Percentiles rank a stretch among this genome's conserved stretches.
Evolutionary conservation across 495 filamentous ascomycete genomes (phyloP).

Genomic region (Glonium stellatum): DNA sequence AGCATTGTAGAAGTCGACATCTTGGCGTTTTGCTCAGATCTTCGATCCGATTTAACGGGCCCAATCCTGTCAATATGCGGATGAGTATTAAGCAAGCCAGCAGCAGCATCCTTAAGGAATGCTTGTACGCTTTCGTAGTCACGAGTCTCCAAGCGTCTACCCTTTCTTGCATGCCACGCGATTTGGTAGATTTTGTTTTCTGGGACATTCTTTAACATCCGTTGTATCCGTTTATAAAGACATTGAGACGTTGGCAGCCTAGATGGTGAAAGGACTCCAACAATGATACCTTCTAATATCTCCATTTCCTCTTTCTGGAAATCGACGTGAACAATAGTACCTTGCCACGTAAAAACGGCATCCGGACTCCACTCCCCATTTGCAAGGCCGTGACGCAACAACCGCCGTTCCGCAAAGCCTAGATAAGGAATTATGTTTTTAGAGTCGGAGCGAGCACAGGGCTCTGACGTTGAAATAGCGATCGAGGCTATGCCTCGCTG

Average conservation of each 20-base stretch:
- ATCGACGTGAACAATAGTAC: conserved; percentile 25
- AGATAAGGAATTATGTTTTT: not conserved
- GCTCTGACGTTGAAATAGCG: not conserved
- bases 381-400: not conserved
- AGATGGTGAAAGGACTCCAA: not conserved
- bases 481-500: not conserved
- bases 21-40: conserved; percentile 2
- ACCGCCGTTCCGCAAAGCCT: not conserved
- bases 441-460: not conserved
- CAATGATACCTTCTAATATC: conserved; percentile 7
- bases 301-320: conserved; percentile 17
- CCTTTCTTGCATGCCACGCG: conserved; percentile 6
- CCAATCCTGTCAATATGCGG: conserved; percentile 22
- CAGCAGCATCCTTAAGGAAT: conserved; percentile 18
- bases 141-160: conserved; percentile 1
- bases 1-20: conserved; percentile 18
- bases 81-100: conserved; percentile 2
- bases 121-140: conserved; percentile 16
- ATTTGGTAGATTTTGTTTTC: conserved; percentile 12
- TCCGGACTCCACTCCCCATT: conserved; percentile 17
- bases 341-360: conserved; percentile 12
- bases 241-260: not conserved
- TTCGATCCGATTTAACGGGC: conserved; percentile 3
- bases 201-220: conserved; percentile 6
- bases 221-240: conserved; percentile 13